These are phyloP conservation scores for Beta macrorhiza DNA, from an alignment of 179 eudicot genomes.

Conservation along the genomic window DNA sequence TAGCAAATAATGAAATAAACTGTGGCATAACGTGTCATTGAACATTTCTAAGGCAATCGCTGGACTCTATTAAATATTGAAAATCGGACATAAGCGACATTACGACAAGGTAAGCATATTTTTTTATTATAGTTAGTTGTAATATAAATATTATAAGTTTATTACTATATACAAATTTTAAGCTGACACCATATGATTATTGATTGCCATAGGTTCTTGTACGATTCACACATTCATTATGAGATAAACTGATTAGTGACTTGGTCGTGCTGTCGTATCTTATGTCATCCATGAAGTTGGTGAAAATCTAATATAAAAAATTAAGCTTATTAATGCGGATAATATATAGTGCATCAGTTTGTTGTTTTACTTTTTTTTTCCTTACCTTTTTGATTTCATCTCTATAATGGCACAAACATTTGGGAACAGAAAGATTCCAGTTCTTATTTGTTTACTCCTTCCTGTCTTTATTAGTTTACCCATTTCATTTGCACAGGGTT, in stretches of 20 bases:
- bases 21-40: not conserved
- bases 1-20: not conserved
- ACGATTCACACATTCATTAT: not conserved
- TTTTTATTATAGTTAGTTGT: not conserved
- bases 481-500: no score
- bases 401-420: no score
- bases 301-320: not conserved
- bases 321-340: no score
- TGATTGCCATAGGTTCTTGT: not conserved
- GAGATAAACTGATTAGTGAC: constrained; percentile 12
- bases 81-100: constrained; percentile 3
- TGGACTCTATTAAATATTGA: not conserved
- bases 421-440: no score
- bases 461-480: no score
- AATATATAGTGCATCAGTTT: no score
- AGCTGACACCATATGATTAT: constrained; percentile 1
- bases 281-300: constrained; percentile 12
- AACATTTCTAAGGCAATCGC: not conserved
- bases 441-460: no score
- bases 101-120: not conserved
- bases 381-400: no score
- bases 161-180: not conserved
- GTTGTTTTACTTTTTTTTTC: no score
- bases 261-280: not conserved
- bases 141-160: not conserved